These are phyloP conservation scores for Suillus hirtellus DNA, from an alignment of 768 basidiomycete genomes.

Conservation along the genomic window DNA sequence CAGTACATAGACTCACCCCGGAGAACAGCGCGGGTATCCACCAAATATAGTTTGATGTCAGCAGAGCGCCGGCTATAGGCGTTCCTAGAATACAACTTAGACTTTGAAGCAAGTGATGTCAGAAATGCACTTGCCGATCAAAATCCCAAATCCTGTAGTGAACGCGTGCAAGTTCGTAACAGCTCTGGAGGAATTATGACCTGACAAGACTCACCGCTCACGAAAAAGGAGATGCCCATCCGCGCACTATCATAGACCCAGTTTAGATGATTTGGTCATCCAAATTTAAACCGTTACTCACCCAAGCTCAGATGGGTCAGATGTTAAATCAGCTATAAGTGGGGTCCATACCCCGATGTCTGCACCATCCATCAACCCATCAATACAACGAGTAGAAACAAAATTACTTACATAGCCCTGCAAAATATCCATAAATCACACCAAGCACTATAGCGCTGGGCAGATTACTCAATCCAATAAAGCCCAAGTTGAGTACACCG, in stretches of 20 bases:
- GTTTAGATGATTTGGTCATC: neutral
- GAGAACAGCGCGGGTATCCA: conserved; percentile 54
- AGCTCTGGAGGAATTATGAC: neutral
- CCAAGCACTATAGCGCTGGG: conserved; percentile 41
- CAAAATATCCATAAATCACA: conserved; percentile 48
- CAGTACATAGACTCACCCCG: conserved; percentile 31
- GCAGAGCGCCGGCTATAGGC: conserved; percentile 59
- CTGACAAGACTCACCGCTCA: conserved; percentile 11
- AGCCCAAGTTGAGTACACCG: conserved; percentile 42
- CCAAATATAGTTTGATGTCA: conserved; percentile 54
- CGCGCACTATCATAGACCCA: conserved; percentile 21
- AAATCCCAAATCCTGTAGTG: conserved; percentile 19
- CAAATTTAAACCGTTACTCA: conserved; percentile 16
- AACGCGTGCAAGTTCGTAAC: neutral
- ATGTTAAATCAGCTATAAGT: conserved; percentile 44
- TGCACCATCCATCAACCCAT: conserved; percentile 13
- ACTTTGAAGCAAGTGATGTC: neutral
- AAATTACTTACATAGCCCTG: conserved; percentile 38
- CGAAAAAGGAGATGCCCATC: conserved; percentile 22
- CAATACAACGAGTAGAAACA: neutral
- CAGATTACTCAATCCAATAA: conserved; percentile 39
- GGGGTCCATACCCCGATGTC: conserved; percentile 43
- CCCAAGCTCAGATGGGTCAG: conserved; percentile 53
- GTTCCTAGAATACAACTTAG: conserved; percentile 37
- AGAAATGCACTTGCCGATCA: conserved; percentile 22